Base-by-base conservation (phyloP, 345 rosid species). In the Citrus hindsii region DNA sequence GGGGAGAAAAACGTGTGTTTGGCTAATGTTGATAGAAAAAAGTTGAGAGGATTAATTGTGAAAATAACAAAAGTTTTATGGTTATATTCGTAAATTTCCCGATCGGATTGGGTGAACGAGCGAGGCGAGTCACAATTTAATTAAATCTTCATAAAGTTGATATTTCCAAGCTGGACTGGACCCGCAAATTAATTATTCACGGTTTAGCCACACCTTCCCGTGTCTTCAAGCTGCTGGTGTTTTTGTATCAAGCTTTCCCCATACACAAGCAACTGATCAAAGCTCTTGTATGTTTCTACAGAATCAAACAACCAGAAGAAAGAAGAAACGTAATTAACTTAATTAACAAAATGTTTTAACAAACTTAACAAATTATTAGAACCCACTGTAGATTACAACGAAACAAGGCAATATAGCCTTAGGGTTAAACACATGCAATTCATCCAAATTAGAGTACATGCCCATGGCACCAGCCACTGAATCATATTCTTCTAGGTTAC, bases 341-440 rank as follows among this genome's bases (percentile, higher is more conserved):
- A 53, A n/a, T 37, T 27, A 21, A 8, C 24, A 48, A 37, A 74
- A 40, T 33, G 22, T 24, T 53, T 53, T 25, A 27, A 19, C 56
- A 53, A 30, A 74, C 38, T 25, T 12, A 64, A 56, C 21, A 25
- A 53, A 53, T 25, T 5, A 64, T 80, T 80, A 87, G 71, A 86
- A 83, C 6, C 93, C 89, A 27, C 85, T 70, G 25, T 92, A 92
- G 85, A 92, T 85, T 38, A 90, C 97, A 81, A 92, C 94, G 87
- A 92, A 92, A 79, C 94, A 92, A 82, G 97, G 97, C 84, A 92
- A 82, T 56, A 92, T 92, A 24, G 94, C 92, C 85, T 64, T 89
- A 4, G 87, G 88, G 75, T 92, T 88, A 65, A 88, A 89, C 71
- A 90, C 94, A 75, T 81, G 84, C 78, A 92, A 48, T 82, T 92